These are phyloP conservation scores for Termitomyces sp. DNA, from an alignment of 768 basidiomycete genomes.

Conservation along the genomic window DNA sequence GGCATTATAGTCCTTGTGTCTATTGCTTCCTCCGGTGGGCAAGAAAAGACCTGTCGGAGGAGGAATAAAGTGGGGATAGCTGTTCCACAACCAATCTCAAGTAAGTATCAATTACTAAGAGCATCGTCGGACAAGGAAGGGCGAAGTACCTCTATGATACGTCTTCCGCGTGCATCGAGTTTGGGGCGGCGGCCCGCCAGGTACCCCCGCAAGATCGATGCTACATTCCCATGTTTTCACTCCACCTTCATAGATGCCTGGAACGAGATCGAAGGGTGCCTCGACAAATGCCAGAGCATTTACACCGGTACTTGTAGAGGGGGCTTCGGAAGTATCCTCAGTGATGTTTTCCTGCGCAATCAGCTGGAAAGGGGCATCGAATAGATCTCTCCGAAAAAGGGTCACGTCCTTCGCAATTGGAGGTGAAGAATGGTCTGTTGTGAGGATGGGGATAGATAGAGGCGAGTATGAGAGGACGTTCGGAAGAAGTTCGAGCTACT, in stretches of 20 bases:
- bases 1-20: slow-evolving; percentile 81
- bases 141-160: slow-evolving; percentile 63
- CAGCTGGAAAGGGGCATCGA: slow-evolving; percentile 94
- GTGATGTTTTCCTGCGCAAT: slow-evolving; percentile 49
- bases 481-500: slow-evolving; percentile 69
- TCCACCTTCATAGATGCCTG: slow-evolving; percentile 93
- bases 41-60: slow-evolving; percentile 56
- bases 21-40: slow-evolving; percentile 3
- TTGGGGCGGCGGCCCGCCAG: slow-evolving; percentile 35
- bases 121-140: slow-evolving; percentile 7
- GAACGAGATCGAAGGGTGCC: slow-evolving; percentile 85
- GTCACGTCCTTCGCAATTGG: slow-evolving; percentile 19
- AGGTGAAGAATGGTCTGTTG: background rate
- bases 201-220: slow-evolving; percentile 74
- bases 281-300: slow-evolving; percentile 60
- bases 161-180: slow-evolving; percentile 39
- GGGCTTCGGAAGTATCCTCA: slow-evolving; percentile 3
- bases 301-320: background rate
- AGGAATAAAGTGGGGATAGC: slow-evolving; percentile 80
- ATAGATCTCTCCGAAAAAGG: slow-evolving; percentile 81
- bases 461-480: slow-evolving; percentile 79
- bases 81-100: slow-evolving; percentile 90
- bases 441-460: slow-evolving; percentile 44
- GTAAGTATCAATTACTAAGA: background rate
- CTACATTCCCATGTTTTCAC: slow-evolving; percentile 98